Evolutionary conservation across 495 filamentous ascomycete species (phyloP).

Genomic region (Penicillium flavigenum): DNA sequence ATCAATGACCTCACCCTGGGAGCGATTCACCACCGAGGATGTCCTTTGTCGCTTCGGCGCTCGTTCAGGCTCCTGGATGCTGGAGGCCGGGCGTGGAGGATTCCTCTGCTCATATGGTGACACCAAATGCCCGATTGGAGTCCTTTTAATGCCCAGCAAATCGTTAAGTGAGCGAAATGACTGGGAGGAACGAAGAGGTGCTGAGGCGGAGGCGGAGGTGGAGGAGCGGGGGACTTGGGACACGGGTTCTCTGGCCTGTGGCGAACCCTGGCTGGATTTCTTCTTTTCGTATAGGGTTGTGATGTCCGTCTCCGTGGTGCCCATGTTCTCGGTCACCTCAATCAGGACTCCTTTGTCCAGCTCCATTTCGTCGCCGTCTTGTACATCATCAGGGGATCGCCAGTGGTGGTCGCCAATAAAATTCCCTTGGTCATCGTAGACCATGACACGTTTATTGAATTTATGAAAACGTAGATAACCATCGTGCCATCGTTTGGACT

Average conservation of each 20-base stretch:
- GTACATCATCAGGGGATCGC: slow-evolving; percentile 60
- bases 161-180: slow-evolving; percentile 55
- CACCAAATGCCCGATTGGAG: slow-evolving; percentile 44
- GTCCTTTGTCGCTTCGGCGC: slow-evolving; percentile 52
- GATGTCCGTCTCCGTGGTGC: slow-evolving; percentile 72
- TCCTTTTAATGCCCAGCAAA: slow-evolving; percentile 55
- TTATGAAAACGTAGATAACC: slow-evolving; percentile 82
- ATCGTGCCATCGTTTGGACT: slow-evolving; percentile 93
- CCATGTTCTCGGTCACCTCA: slow-evolving; percentile 72
- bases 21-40: slow-evolving; percentile 2
- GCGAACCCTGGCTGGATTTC: slow-evolving; percentile 29
- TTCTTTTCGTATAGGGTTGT: slow-evolving; percentile 69
- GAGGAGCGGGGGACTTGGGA: slow-evolving; percentile 18
- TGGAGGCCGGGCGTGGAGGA: slow-evolving; percentile 1
- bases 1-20: slow-evolving; percentile 23
- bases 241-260: slow-evolving; percentile 16
- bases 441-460: slow-evolving; percentile 90
- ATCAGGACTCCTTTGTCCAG: slow-evolving; percentile 76
- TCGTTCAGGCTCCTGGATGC: slow-evolving; percentile 25
- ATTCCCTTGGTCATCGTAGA: slow-evolving; percentile 77
- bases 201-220: slow-evolving; percentile 3
- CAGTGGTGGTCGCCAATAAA: slow-evolving; percentile 84
- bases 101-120: slow-evolving; percentile 53
- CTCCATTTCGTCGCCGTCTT: slow-evolving; percentile 78
- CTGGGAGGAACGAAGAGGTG: slow-evolving; percentile 33